Base-by-base conservation (phyloP, 192 early-diverging fungal genomes). In the Backusella macrospora region DNA sequence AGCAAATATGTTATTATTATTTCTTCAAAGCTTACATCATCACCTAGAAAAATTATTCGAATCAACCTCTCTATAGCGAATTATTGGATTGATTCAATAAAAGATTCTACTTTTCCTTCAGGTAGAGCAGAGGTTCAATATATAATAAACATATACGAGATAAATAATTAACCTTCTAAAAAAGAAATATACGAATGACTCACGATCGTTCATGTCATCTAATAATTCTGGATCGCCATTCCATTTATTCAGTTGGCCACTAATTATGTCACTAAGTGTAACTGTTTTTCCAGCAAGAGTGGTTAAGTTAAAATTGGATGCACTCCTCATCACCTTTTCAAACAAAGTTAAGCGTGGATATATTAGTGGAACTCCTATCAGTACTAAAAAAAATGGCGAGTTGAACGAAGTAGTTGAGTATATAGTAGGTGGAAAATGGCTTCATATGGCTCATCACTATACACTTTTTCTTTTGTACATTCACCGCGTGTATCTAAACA, bases 201-300 rank as follows among this genome's bases (percentile, higher is more conserved):
- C 75, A 72, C 81, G 90, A 76, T 95, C 94, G 80, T 90, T 90
- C 87, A 95, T 80, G 73, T 95, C 94, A 76, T 96, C 94, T 26
- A 89, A 78, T 26, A 96, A 80, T 72, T 96, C 93, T 34, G 92
- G 90, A 75, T 94, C 92, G 64, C 93, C 93, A 84, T 93, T 92
- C 74, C 74, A 75, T 16, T 75, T 68, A 38, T 75, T 75, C 15
- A 75, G 6, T 37, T 75, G 74, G 0, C 74, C 74, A 37, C 43
- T 63, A 29, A 75, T 75, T 4, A 75, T 44, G 37, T 70, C 37
- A 21, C 68, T 40, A 4, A 75, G 14, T 29, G 68, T 55, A 45
- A 68, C 74, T 44, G 74, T 75, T 29, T 75, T 75, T 8, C 74
- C 74, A 16, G 68, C 74, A 18, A 75, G 3, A 0, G 52, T 75